phyloP scores from a whole-genome alignment of 306 rosid species.

The Cicer chorassanicum region DNA sequence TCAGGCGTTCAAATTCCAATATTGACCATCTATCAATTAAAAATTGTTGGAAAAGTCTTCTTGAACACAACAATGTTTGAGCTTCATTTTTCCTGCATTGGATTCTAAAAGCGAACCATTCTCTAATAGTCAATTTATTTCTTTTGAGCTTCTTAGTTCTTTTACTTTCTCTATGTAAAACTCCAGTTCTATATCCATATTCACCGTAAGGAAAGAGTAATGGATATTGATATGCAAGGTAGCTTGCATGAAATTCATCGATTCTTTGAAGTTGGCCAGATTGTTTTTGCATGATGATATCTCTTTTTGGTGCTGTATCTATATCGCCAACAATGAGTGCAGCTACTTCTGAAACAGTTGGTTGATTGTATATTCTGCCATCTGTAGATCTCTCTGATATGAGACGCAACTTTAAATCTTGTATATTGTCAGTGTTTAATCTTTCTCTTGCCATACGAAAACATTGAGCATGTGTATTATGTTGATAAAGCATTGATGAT shows the following conservation, averaged over 20 bases:
- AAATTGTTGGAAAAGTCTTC: no score
- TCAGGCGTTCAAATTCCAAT: no score
- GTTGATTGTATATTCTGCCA: slow-evolving; percentile 8
- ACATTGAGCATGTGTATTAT: background rate
- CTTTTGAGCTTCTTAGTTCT: background rate
- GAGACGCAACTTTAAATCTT: background rate
- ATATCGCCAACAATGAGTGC: slow-evolving; percentile 14
- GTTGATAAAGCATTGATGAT: slow-evolving; percentile 13
- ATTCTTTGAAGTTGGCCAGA: slow-evolving; percentile 10
- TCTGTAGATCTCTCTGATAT: background rate
- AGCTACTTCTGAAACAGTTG: background rate
- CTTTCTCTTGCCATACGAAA: slow-evolving; percentile 4
- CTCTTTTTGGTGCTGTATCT: slow-evolving; percentile 12
- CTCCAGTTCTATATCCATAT: background rate
- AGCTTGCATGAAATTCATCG: background rate
- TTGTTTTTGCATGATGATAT: background rate
- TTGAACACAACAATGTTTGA: no score
- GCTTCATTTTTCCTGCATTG: no score
- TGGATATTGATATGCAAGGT: slow-evolving; percentile 3
- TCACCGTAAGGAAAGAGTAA: background rate
- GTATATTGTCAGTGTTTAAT: background rate
- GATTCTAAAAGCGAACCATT: no score
- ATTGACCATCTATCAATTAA: no score
- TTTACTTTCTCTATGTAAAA: background rate
- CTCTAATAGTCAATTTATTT: no score